Percentiles rank a stretch among this genome's conserved stretches.
phyloP scores from a whole-genome alignment of 148 eudicot genomes.

The Cornus suecica region DNA sequence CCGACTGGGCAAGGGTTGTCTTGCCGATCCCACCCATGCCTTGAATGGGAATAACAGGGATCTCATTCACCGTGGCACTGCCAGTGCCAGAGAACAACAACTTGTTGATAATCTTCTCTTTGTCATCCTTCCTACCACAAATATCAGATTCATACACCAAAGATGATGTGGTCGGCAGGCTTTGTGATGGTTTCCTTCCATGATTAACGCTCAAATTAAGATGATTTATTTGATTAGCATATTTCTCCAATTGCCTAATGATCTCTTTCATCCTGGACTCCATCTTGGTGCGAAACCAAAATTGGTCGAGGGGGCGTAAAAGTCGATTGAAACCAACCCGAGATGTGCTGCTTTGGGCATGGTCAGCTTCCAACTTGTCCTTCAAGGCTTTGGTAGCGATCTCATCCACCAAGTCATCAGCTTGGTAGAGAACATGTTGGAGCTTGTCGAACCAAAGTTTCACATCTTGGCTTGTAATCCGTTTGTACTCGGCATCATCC shows the following conservation, averaged over 20 bases:
- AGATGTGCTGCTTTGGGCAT: too few relatives aligned
- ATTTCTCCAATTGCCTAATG: constrained; percentile 11
- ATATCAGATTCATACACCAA: constrained; percentile 12
- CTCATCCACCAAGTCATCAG: too few relatives aligned
- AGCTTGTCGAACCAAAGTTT: too few relatives aligned
- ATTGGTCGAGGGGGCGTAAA: too few relatives aligned
- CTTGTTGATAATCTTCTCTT: not conserved
- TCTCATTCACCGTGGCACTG: not conserved
- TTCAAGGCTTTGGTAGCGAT: too few relatives aligned
- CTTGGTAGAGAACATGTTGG: too few relatives aligned
- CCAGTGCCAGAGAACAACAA: not conserved
- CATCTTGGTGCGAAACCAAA: too few relatives aligned
- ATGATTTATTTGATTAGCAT: constrained; percentile 12
- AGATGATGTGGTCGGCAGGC: not conserved
- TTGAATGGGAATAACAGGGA: constrained; percentile 5
- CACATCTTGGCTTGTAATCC: too few relatives aligned
- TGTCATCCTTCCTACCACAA: constrained; percentile 5
- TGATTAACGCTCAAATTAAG: constrained; percentile 11
- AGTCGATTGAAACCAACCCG: too few relatives aligned
- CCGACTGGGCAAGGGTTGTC: constrained; percentile 5
- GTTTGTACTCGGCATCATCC: too few relatives aligned
- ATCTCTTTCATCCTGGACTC: not conserved
- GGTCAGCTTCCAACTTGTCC: too few relatives aligned
- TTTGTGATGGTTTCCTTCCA: not conserved
- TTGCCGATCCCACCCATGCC: constrained; percentile 30